phyloP scores from a whole-genome alignment of 2,329 filamentous ascomycete species.

The Aspergillus niger region DNA sequence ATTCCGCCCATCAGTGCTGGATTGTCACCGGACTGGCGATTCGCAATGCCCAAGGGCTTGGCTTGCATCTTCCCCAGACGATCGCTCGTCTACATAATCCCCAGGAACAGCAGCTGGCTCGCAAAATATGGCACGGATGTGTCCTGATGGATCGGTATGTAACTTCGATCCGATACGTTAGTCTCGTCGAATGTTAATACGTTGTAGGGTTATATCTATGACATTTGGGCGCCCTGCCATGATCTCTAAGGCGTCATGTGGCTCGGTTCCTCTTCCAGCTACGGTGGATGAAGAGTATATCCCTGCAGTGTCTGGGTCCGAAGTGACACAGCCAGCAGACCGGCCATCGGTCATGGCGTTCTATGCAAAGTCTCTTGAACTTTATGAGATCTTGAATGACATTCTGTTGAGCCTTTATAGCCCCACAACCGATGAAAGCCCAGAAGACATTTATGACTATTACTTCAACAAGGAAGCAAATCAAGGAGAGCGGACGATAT shows the following conservation, averaged over 20 bases:
- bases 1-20: constrained; percentile 53
- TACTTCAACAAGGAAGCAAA: constrained; percentile 27
- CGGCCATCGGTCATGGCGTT: constrained; percentile 35
- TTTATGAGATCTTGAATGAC: constrained; percentile 41
- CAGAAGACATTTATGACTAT: constrained; percentile 31
- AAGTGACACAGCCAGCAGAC: constrained; percentile 24
- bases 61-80: constrained; percentile 48
- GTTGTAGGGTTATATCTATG: constrained; percentile 38
- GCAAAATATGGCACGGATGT: constrained; percentile 41
- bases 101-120: constrained; percentile 33
- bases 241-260: constrained; percentile 33
- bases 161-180: not conserved
- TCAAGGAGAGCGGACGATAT: constrained; percentile 33
- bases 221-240: constrained; percentile 41
- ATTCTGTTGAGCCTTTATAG: constrained; percentile 35
- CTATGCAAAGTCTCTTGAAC: constrained; percentile 34
- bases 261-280: constrained; percentile 31
- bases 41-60: constrained; percentile 51
- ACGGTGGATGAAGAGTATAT: constrained; percentile 38
- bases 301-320: constrained; percentile 13
- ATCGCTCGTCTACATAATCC: constrained; percentile 27
- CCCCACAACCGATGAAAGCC: constrained; percentile 26
- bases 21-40: constrained; percentile 52
- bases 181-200: not conserved
- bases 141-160: constrained; percentile 40